phyloP scores from a whole-genome alignment of 768 basidiomycete genomes.

The Tephrocybe sp. region DNA sequence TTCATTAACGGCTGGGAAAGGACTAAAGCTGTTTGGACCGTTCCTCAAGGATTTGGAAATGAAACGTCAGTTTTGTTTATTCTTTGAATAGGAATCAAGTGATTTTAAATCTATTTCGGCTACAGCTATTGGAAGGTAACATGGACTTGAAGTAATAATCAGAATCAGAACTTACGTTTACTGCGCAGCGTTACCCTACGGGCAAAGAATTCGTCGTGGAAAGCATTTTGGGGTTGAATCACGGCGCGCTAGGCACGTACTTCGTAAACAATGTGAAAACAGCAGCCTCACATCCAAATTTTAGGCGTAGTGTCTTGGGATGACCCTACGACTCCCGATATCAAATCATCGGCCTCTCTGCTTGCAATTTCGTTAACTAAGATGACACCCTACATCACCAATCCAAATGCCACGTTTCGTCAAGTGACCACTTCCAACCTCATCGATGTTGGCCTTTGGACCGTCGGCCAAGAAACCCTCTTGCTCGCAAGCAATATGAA shows the following conservation, averaged over 20 bases:
- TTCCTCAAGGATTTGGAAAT: conserved; percentile 76
- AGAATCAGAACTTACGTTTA: not conserved
- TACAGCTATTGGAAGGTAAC: conserved; percentile 49
- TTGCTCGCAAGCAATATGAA: conserved; percentile 52
- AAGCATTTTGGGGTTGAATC: conserved; percentile 65
- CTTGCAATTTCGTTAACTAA: conserved; percentile 43
- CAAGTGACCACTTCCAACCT: conserved; percentile 34
- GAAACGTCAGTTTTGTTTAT: conserved; percentile 36
- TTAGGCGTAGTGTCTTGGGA: conserved; percentile 49
- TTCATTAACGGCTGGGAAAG: conserved; percentile 66
- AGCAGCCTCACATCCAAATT: not conserved
- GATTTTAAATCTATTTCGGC: not conserved
- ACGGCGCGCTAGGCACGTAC: conserved; percentile 54
- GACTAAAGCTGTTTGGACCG: conserved; percentile 72
- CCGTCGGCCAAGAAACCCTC: conserved; percentile 34
- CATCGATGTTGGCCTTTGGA: conserved; percentile 54
- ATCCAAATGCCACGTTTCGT: conserved; percentile 35
- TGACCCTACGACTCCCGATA: conserved; percentile 50
- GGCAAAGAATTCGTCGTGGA: conserved; percentile 69
- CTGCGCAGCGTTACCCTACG: conserved; percentile 47
- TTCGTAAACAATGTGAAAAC: not conserved
- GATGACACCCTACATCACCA: conserved; percentile 46
- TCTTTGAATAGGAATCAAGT: not conserved
- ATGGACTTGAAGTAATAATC: not conserved
- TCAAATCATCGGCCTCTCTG: conserved; percentile 48